Evolutionary conservation across 345 rosid species (phyloP).

Genomic region (Chamaenerion angustifolium): DNA sequence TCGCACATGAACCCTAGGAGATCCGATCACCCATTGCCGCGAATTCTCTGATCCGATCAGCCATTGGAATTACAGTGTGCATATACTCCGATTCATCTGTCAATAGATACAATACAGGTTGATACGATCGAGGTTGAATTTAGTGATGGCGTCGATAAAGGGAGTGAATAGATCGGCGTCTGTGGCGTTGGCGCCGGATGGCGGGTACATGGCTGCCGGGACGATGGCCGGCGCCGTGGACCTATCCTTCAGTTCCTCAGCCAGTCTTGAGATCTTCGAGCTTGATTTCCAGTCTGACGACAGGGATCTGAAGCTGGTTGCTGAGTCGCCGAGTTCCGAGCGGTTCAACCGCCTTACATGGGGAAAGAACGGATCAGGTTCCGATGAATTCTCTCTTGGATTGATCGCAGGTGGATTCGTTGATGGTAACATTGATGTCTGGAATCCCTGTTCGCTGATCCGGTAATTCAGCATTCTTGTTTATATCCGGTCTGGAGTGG

Average conservation of each 20-base stretch:
- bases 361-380: slow-evolving; percentile 79
- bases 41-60: too few species aligned
- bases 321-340: slow-evolving; percentile 80
- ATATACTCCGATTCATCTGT: neutral
- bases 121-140: neutral
- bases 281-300: slow-evolving; percentile 93
- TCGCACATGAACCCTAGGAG: too few species aligned
- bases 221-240: slow-evolving; percentile 99
- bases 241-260: slow-evolving; percentile 85
- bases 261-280: slow-evolving; percentile 93
- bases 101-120: neutral
- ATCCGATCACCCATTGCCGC: too few species aligned
- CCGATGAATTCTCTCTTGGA: slow-evolving; percentile 66
- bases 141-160: slow-evolving; percentile 77
- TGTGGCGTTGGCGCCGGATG: slow-evolving; percentile 87
- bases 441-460: slow-evolving; percentile 76
- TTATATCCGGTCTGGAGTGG: neutral
- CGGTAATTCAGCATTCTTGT: slow-evolving; percentile 26
- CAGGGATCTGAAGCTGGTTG: slow-evolving; percentile 61
- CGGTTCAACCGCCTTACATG: slow-evolving; percentile 90
- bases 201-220: slow-evolving; percentile 97
- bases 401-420: slow-evolving; percentile 93
- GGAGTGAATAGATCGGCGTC: slow-evolving; percentile 87
- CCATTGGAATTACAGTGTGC: too few species aligned
- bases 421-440: slow-evolving; percentile 75